Conservation (phyloP, 2,329 filamentous ascomycete genomes). For the Neofusicoccum cordaticola region DNA sequence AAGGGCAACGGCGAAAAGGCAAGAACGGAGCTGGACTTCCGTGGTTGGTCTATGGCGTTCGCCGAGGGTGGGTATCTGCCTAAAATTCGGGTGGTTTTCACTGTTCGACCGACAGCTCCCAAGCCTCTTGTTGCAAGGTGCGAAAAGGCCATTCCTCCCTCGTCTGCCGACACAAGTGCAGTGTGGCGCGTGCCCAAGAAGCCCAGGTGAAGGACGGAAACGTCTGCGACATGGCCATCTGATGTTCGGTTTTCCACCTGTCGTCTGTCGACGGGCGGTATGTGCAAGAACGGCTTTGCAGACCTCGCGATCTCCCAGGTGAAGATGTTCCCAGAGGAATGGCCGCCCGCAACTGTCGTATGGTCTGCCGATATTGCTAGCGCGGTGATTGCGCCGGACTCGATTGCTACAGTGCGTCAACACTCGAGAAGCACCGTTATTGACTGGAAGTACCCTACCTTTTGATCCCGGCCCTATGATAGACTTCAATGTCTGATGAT, state of each 20-base stretch:
- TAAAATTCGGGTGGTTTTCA: constrained; percentile 86
- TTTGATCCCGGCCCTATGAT: constrained; percentile 93
- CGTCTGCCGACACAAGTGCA: constrained; percentile 90
- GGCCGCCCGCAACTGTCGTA: constrained; percentile 83
- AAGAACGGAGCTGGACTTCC: constrained; percentile 92
- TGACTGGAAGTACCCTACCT: constrained; percentile 50
- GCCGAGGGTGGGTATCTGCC: constrained; percentile 80
- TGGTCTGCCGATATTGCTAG: constrained; percentile 92
- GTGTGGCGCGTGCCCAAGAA: constrained; percentile 93
- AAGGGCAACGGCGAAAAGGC: constrained; percentile 87
- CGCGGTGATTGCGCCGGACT: constrained; percentile 83
- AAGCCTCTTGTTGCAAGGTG: constrained; percentile 91
- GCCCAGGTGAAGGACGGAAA: constrained; percentile 82
- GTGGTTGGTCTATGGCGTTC: constrained; percentile 59
- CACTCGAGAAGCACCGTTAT: constrained; percentile 28
- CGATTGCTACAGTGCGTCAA: constrained; percentile 62
- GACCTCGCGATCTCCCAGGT: constrained; percentile 89
- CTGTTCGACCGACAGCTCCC: constrained; percentile 76
- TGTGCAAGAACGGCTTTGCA: constrained; percentile 84
- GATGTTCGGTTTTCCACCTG: constrained; percentile 63
- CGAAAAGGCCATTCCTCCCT: constrained; percentile 95
- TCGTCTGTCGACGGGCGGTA: constrained; percentile 69
- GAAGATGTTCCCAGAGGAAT: constrained; percentile 87
- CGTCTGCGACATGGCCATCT: constrained; percentile 79
- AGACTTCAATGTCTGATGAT: constrained; percentile 89